phyloP scores from a whole-genome alignment of 1,139 yeast species.

The Geotrichum restrictum region DNA sequence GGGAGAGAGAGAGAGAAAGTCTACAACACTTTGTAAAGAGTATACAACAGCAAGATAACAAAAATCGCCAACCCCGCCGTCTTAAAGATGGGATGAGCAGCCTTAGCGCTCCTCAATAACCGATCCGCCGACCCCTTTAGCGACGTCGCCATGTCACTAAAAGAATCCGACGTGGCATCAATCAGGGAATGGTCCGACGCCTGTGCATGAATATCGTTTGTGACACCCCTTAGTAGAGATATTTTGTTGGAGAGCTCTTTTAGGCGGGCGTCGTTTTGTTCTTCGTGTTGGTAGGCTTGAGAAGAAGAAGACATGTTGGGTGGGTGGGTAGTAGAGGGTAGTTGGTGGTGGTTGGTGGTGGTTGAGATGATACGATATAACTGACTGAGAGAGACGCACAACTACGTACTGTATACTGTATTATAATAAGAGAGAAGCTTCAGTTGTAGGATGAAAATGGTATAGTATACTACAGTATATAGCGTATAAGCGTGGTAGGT shows the following conservation, averaged over 20 bases:
- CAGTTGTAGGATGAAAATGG: too few species aligned
- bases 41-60: conserved; percentile 63
- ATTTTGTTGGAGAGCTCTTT: conserved; percentile 59
- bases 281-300: conserved; percentile 22
- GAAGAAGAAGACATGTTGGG: conserved; percentile 12
- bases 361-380: too few species aligned
- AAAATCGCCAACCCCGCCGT: conserved; percentile 57
- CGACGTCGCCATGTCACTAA: conserved; percentile 56
- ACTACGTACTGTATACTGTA: too few species aligned
- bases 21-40: conserved; percentile 39
- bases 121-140: conserved; percentile 66
- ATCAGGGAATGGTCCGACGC: conserved; percentile 58
- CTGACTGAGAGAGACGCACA: too few species aligned
- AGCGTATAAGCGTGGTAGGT: conserved; percentile 25
- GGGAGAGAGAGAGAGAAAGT: not conserved
- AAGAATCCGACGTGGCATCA: conserved; percentile 47
- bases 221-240: conserved; percentile 56
- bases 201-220: conserved; percentile 59
- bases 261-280: conserved; percentile 52
- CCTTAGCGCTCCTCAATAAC: conserved; percentile 54
- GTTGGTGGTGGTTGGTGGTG: too few species aligned
- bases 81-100: conserved; percentile 56
- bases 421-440: too few species aligned
- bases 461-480: too few species aligned
- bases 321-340: too few species aligned